Conservation (phyloP, 208 protist genomes). For the Crithidia mellificae region DNA sequence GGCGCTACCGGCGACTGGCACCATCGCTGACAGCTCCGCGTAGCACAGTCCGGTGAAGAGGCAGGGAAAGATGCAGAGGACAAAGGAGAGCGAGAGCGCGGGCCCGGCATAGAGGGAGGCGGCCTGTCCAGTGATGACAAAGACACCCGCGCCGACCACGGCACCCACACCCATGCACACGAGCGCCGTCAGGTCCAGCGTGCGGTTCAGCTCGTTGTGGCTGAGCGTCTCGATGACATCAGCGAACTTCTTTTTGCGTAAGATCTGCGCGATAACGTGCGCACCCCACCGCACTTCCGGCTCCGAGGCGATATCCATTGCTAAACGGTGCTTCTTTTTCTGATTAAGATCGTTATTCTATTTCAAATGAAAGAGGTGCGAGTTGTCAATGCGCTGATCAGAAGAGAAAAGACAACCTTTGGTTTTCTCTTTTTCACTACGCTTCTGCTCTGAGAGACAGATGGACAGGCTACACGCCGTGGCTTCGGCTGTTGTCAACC, state of each 20-base stretch:
- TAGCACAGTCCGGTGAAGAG: conserved; percentile 26
- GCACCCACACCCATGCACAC: conserved; percentile 25
- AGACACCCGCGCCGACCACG: conserved; percentile 15
- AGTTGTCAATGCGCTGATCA: no score
- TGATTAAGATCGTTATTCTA: not conserved
- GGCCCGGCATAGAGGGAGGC: conserved; percentile 20
- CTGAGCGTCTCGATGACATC: conserved; percentile 11
- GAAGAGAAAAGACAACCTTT: no score
- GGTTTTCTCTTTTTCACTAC: no score
- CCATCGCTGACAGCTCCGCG: conserved; percentile 21
- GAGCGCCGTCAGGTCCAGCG: conserved; percentile 17
- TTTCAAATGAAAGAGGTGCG: not conserved
- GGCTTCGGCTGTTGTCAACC: no score
- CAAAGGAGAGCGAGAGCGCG: conserved; percentile 19
- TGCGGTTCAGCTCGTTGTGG: conserved; percentile 23
- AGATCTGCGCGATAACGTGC: conserved; percentile 19
- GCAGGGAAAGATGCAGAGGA: conserved; percentile 25
- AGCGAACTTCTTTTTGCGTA: conserved; percentile 13
- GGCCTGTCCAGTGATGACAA: conserved; percentile 25
- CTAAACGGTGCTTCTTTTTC: no score
- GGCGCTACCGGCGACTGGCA: conserved; percentile 18
- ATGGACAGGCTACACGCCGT: no score
- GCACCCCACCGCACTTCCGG: conserved; percentile 12
- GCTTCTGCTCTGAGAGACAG: no score
- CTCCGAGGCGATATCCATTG: conserved; percentile 12